Conservation (phyloP, 2,329 filamentous ascomycete species). For the Aspergillus versicolor region DNA sequence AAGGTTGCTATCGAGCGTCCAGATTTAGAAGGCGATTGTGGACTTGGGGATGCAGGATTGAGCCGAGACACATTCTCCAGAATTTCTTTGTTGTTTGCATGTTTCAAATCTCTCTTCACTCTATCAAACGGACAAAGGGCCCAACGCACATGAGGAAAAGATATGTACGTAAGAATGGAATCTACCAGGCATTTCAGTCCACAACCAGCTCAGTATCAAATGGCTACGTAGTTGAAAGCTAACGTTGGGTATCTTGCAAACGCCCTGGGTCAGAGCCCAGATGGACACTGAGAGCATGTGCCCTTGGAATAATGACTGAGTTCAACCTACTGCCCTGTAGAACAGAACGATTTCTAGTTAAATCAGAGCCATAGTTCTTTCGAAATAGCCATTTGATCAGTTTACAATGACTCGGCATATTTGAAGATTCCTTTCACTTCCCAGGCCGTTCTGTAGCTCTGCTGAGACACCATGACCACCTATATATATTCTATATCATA, state of each 20-base stretch:
- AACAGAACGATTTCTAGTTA: not conserved
- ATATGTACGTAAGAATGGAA: not conserved
- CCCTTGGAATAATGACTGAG: not conserved
- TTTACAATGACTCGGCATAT: not conserved
- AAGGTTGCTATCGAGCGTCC: not conserved
- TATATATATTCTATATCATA: not conserved
- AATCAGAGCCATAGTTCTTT: not conserved
- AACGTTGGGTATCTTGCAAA: not conserved
- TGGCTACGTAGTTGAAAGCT: not conserved
- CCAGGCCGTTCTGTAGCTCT: not conserved
- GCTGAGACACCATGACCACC: not conserved
- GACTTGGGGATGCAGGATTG: not conserved
- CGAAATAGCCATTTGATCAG: not conserved
- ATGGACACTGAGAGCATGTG: not conserved
- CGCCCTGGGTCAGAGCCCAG: not conserved
- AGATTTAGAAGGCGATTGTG: not conserved
- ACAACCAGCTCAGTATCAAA: not conserved
- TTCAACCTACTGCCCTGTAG: not conserved
- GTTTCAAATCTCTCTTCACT: not conserved
- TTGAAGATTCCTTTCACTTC: not conserved
- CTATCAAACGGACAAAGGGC: not conserved
- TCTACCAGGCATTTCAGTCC: not conserved
- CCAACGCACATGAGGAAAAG: not conserved
- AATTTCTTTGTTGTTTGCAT: not conserved
- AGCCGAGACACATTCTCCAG: not conserved